A percentile compares a stretch with the other conserved stretches of the same genome.
phyloP scores from a whole-genome alignment of 2,329 filamentous ascomycete species.

The Alternaria novae-zelandiae region DNA sequence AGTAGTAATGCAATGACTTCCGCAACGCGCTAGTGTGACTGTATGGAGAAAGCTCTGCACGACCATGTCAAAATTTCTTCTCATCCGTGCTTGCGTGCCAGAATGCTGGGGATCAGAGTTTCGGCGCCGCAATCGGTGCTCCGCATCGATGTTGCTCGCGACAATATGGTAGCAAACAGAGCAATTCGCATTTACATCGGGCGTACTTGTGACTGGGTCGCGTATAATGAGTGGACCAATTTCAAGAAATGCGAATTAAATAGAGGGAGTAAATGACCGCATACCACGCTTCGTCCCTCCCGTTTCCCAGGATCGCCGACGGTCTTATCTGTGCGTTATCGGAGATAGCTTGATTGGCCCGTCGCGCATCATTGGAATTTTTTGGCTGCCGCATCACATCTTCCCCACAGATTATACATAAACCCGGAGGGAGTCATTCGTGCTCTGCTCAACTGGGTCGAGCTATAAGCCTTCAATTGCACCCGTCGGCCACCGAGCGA shows the following conservation, averaged over 20 bases:
- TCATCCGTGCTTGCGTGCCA: constrained; percentile 21
- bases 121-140: constrained; percentile 31
- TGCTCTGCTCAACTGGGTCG: constrained; percentile 35
- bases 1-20: constrained; percentile 6
- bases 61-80: constrained; percentile 31
- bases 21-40: constrained; percentile 10
- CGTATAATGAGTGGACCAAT: not conserved
- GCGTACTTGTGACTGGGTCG: not conserved
- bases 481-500: constrained; percentile 24
- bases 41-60: constrained; percentile 11
- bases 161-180: constrained; percentile 1
- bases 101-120: constrained; percentile 15
- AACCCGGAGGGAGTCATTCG: constrained; percentile 35
- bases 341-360: constrained; percentile 37
- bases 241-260: not conserved
- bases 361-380: constrained; percentile 39
- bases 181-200: not conserved
- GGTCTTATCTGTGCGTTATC: constrained; percentile 40
- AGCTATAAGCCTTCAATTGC: constrained; percentile 43
- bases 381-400: constrained; percentile 36
- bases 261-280: not conserved
- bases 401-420: constrained; percentile 41
- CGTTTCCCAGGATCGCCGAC: constrained; percentile 19
- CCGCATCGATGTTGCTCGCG: constrained; percentile 3
- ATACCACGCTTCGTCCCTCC: not conserved